phyloP scores from a whole-genome alignment of 371 early-diverging fungal species.

The Mycotypha africana region DNA sequence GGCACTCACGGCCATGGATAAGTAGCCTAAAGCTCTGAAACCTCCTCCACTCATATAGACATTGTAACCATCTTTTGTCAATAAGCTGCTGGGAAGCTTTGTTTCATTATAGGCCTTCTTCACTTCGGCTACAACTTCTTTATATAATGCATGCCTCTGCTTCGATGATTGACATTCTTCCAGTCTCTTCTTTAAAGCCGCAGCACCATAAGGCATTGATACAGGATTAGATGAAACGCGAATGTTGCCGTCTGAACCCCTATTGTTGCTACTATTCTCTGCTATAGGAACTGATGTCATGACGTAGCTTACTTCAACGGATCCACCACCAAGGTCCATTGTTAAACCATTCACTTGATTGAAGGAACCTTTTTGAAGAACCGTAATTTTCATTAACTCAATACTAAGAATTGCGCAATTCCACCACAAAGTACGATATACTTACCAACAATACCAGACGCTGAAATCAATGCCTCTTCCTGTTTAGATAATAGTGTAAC shows the following conservation, averaged over 20 bases:
- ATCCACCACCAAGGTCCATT: slow-evolving; percentile 63
- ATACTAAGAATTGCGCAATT: no score
- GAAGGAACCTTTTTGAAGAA: slow-evolving; percentile 38
- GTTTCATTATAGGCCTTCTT: slow-evolving; percentile 21
- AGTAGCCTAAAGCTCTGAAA: slow-evolving; percentile 53
- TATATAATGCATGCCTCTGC: slow-evolving; percentile 30
- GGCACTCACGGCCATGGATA: slow-evolving; percentile 43
- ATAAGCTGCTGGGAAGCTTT: slow-evolving; percentile 28
- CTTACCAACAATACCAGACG: slow-evolving; percentile 56
- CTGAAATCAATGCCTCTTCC: slow-evolving; percentile 57
- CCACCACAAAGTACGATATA: background rate
- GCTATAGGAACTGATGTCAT: slow-evolving; percentile 6
- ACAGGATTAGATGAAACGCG: slow-evolving; percentile 42
- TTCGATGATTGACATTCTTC: slow-evolving; percentile 22
- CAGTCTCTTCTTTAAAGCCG: slow-evolving; percentile 42
- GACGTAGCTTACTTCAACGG: slow-evolving; percentile 59
- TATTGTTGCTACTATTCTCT: no score
- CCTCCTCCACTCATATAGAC: slow-evolving; percentile 62
- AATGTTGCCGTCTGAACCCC: slow-evolving; percentile 5
- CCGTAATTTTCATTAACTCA: background rate
- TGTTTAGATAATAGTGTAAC: slow-evolving; percentile 46
- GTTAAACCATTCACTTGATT: slow-evolving; percentile 53
- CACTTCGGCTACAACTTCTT: slow-evolving; percentile 29
- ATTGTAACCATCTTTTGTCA: slow-evolving; percentile 36
- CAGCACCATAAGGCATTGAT: slow-evolving; percentile 60